These are phyloP conservation scores for Thraustochytrium striatum DNA, from an alignment of 352 stramenopile species.

Conservation along the genomic window DNA sequence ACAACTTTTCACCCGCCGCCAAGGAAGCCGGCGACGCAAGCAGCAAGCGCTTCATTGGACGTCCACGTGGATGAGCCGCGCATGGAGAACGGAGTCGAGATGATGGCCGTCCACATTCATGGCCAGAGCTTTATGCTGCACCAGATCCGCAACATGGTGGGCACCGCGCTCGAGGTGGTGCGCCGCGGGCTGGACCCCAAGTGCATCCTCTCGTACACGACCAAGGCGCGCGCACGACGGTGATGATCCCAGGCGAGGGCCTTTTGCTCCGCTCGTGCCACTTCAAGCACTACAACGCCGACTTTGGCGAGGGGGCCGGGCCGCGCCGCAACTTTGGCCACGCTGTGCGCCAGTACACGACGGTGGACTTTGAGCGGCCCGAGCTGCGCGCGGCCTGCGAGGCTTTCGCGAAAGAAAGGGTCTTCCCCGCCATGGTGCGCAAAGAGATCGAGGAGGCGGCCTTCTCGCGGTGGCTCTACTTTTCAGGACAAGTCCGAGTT, in stretches of 20 bases:
- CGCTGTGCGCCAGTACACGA: slow-evolving; percentile 1
- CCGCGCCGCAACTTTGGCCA: background rate
- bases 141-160: slow-evolving; percentile 56
- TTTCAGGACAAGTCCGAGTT: background rate
- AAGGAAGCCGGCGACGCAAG: slow-evolving; percentile 20
- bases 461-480: slow-evolving; percentile 11
- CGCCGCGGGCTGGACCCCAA: background rate
- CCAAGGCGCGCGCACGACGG: background rate
- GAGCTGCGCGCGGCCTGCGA: background rate
- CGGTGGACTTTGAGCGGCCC: slow-evolving; percentile 12
- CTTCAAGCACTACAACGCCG: slow-evolving; percentile 34
- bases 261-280: slow-evolving; percentile 25
- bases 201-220: slow-evolving; percentile 4
- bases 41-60: slow-evolving; percentile 47
- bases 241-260: slow-evolving; percentile 37
- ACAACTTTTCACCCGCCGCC: slow-evolving; percentile 80
- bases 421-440: background rate
- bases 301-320: background rate
- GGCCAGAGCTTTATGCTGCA: slow-evolving; percentile 56
- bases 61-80: slow-evolving; percentile 38
- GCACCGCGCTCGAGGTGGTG: slow-evolving; percentile 39
- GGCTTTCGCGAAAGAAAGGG: background rate
- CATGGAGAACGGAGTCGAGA: slow-evolving; percentile 31
- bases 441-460: background rate
- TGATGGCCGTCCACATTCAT: slow-evolving; percentile 50